These are phyloP conservation scores for Phytophthora chlamydospora DNA, from an alignment of 352 stramenopile genomes.

Conservation along the genomic window DNA sequence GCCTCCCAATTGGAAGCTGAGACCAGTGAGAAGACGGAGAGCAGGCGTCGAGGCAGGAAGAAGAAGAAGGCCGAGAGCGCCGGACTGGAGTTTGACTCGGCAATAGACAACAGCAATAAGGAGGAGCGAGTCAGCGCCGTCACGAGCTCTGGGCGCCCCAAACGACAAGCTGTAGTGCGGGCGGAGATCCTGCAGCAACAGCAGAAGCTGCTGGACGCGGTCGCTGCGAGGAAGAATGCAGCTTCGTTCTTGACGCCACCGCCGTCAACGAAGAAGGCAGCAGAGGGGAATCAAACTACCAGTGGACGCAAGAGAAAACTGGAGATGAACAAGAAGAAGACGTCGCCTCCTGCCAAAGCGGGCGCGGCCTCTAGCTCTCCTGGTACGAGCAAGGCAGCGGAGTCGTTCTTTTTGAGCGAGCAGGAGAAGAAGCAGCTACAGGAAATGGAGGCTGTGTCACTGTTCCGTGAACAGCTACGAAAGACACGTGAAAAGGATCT, in stretches of 20 bases:
- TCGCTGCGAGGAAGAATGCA: slow-evolving; percentile 32
- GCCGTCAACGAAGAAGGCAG: slow-evolving; percentile 30
- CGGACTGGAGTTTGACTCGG: slow-evolving; percentile 19
- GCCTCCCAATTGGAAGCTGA: slow-evolving; percentile 13
- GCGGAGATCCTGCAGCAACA: slow-evolving; percentile 51
- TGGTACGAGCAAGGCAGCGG: slow-evolving; percentile 26
- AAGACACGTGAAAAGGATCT: slow-evolving; percentile 72
- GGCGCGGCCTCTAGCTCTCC: too few species aligned
- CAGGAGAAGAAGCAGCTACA: slow-evolving; percentile 71
- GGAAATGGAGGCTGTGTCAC: slow-evolving; percentile 68
- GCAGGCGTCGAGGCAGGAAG: slow-evolving; percentile 14
- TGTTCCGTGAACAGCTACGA: slow-evolving; percentile 68
- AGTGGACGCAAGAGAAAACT: slow-evolving; percentile 62
- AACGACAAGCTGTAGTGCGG: slow-evolving; percentile 57
- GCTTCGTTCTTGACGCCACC: slow-evolving; percentile 41
- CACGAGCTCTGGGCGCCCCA: slow-evolving; percentile 53
- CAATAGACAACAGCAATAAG: slow-evolving; percentile 9
- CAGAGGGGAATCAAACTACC: slow-evolving; percentile 13
- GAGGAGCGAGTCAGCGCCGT: slow-evolving; percentile 3
- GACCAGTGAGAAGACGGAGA: slow-evolving; percentile 9
- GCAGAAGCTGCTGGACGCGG: slow-evolving; percentile 40
- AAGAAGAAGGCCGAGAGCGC: slow-evolving; percentile 15
- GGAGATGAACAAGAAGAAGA: slow-evolving; percentile 65
- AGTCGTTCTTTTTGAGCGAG: slow-evolving; percentile 74
- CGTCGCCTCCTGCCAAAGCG: slow-evolving; percentile 35